Percentiles rank a stretch among this genome's conserved stretches.
These are phyloP conservation scores for Botryotinia convoluta DNA, from an alignment of 2,329 filamentous ascomycete species.

Conservation along the genomic window DNA sequence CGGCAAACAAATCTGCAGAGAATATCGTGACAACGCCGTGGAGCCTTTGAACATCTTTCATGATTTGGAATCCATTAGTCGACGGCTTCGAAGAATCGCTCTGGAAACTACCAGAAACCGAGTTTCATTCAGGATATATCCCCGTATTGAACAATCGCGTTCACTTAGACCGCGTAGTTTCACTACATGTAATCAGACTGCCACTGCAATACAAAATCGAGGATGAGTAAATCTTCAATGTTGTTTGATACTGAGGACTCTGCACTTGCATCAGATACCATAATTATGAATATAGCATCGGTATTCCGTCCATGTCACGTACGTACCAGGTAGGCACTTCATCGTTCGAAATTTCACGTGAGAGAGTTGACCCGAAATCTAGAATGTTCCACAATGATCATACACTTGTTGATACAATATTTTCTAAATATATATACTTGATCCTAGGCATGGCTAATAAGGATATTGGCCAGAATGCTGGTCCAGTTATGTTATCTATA, in stretches of 20 bases:
- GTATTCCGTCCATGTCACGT: background rate
- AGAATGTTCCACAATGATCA: background rate
- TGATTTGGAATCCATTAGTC: background rate
- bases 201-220: background rate
- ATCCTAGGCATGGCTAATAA: background rate
- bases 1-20: background rate
- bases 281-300: background rate
- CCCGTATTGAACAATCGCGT: background rate
- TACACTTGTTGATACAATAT: background rate
- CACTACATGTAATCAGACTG: background rate
- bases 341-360: background rate
- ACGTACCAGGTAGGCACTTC: background rate
- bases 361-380: background rate
- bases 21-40: background rate
- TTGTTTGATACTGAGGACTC: background rate
- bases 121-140: background rate
- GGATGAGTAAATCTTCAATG: background rate
- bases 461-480: background rate
- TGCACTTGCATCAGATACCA: conserved; percentile 1
- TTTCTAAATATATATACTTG: background rate
- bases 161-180: background rate
- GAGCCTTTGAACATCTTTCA: background rate
- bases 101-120: background rate
- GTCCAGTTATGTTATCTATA: background rate
- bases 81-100: too few relatives aligned